Percentiles rank a stretch among this genome's conserved stretches.
phyloP scores from a whole-genome alignment of 805 yeast species.

The Lachancea lanzarotensis region DNA sequence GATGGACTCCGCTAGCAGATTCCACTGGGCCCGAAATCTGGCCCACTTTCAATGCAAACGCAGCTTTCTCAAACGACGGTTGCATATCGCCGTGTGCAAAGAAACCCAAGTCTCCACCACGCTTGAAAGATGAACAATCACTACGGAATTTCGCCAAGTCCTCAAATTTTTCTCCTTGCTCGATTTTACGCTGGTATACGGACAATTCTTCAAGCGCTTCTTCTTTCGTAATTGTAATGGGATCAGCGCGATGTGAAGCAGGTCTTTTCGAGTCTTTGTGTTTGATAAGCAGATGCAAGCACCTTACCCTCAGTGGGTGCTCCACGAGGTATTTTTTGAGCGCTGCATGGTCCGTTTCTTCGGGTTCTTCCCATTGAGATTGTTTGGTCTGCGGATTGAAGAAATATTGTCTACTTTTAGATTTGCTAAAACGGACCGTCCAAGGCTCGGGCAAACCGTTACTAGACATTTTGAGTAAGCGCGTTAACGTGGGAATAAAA shows the following conservation, averaged over 20 bases:
- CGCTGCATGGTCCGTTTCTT: slow-evolving; percentile 60
- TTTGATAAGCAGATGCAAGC: slow-evolving; percentile 76
- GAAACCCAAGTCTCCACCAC: slow-evolving; percentile 88
- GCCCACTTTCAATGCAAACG: slow-evolving; percentile 75
- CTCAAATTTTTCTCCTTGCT: slow-evolving; percentile 59
- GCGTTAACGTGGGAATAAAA: too few relatives aligned
- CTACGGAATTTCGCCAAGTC: slow-evolving; percentile 77
- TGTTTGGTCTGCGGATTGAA: slow-evolving; percentile 61
- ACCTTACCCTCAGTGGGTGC: slow-evolving; percentile 65
- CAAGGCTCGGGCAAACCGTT: slow-evolving; percentile 79
- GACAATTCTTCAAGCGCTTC: slow-evolving; percentile 68
- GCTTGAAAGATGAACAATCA: slow-evolving; percentile 80
- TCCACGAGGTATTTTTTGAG: slow-evolving; percentile 51
- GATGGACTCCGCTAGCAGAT: slow-evolving; percentile 84
- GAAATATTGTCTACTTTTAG: slow-evolving; percentile 80
- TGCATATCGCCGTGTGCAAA: slow-evolving; percentile 94
- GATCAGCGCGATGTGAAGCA: slow-evolving; percentile 77
- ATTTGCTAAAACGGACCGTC: slow-evolving; percentile 71
- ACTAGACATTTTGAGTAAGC: slow-evolving; percentile 27
- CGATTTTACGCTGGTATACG: slow-evolving; percentile 51
- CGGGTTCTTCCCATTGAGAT: slow-evolving; percentile 90
- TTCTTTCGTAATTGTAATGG: slow-evolving; percentile 72
- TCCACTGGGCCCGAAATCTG: slow-evolving; percentile 80
- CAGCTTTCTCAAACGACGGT: slow-evolving; percentile 84
- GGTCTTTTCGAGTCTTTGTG: slow-evolving; percentile 84